phyloP scores from a whole-genome alignment of 108 stramenopile species.

The Parietichytrium sp. region DNA sequence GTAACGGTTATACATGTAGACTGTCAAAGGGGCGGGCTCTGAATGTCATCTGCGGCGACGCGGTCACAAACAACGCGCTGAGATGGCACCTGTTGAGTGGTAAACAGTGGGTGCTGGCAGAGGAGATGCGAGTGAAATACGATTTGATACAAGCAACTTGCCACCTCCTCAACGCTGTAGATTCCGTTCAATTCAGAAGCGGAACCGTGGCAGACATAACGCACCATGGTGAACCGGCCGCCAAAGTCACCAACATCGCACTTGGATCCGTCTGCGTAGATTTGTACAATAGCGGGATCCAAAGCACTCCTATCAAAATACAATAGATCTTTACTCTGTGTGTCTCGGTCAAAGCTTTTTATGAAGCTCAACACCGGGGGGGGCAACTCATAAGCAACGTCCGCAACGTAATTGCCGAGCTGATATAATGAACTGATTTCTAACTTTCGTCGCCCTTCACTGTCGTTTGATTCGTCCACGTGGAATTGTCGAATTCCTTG shows the following conservation, averaged over 20 bases:
- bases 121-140: constrained; percentile 14
- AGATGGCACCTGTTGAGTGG: not conserved
- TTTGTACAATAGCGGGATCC: not conserved
- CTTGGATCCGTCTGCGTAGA: not conserved
- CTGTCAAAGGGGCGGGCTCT: too few species aligned
- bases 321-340: not conserved
- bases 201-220: not conserved
- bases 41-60: too few species aligned
- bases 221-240: not conserved
- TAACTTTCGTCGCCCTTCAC: not conserved
- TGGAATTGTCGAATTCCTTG: constrained; percentile 18
- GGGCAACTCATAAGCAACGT: not conserved
- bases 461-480: not conserved
- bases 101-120: constrained; percentile 3
- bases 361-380: not conserved
- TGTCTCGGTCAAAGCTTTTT: not conserved
- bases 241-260: not conserved
- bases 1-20: too few species aligned
- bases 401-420: not conserved
- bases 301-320: not conserved
- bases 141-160: not conserved
- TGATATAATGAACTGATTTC: not conserved
- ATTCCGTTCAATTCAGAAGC: not conserved
- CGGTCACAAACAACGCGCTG: not conserved
- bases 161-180: not conserved